Base-by-base conservation (phyloP, 2,329 filamentous ascomycete genomes). In the Colletotrichum sojae region DNA sequence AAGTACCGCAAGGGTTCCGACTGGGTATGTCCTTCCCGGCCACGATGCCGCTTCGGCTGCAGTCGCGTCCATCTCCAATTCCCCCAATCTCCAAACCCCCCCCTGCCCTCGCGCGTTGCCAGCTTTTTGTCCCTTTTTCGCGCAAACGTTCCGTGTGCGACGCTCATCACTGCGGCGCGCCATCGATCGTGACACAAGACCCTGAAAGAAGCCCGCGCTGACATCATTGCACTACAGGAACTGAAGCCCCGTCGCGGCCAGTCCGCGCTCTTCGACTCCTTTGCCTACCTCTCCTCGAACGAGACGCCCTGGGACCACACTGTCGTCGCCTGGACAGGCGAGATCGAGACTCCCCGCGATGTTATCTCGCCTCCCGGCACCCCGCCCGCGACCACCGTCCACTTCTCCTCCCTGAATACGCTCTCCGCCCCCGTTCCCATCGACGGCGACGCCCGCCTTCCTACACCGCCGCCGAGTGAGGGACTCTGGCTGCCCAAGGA, bases 311-410 rank as follows among this genome's bases (percentile, higher is more conserved):
- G 95, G 95, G 94, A 94, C 75, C 95, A 98, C 82, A 96, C 91
- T 1, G 88, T 98, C 6, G 93, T 98, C 61, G 95, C 94, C 53
- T 98, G 95, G 95, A 97, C 95, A 3, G 95, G 95, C 67, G 95
- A 98, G 79, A 92, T 95, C 68, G 88, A 91, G 66, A 82, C 80
- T 4, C 81, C 84, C 3, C 71, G 77, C 48, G 84, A 87, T 52
- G 76, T 79, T 20, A 72, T 83, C 13, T 83, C 84, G 5, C 82
- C 85, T 2, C 83, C 85, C 18, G 80, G 81, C 62, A 85, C 84
- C 0, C 85, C 86, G 31, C 83, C 83, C 2, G 80, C 83, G 71
- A 83, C 84, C 12, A 84, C 86, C 9, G 80, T 86, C n/a, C 79
- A 84, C 73, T 79, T 85, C 20, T 82, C 85, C 6, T 85, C 90